Conservation (phyloP, 805 yeast genomes). For the Tetrapisispora arboricola region DNA sequence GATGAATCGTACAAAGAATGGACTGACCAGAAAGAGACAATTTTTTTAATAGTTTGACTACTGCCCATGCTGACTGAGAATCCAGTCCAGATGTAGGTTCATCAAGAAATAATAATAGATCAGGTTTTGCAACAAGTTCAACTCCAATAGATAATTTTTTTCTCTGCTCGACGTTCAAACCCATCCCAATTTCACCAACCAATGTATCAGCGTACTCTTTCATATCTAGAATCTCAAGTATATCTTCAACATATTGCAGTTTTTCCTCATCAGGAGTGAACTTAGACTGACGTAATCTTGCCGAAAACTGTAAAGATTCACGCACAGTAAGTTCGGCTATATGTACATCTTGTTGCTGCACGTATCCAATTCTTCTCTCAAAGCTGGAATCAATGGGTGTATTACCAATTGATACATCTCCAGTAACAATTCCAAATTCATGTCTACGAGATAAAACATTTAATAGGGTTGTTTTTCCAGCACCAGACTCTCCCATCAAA, state of each 20-base stretch:
- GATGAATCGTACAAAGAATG: slow-evolving; percentile 61
- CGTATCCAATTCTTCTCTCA: slow-evolving; percentile 52
- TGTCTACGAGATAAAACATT: slow-evolving; percentile 57
- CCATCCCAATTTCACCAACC: slow-evolving; percentile 60
- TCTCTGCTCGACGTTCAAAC: slow-evolving; percentile 50
- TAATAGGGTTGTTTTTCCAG: slow-evolving; percentile 63
- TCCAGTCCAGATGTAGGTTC: slow-evolving; percentile 62
- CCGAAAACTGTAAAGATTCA: slow-evolving; percentile 56
- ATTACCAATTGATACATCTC: slow-evolving; percentile 53
- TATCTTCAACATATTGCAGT: slow-evolving; percentile 51
- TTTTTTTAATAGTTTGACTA: slow-evolving; percentile 46
- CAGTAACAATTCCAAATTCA: slow-evolving; percentile 50
- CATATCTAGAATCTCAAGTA: slow-evolving; percentile 58
- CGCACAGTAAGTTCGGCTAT: slow-evolving; percentile 54
- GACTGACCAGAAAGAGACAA: slow-evolving; percentile 56
- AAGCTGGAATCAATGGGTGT: slow-evolving; percentile 41
- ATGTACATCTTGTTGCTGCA: slow-evolving; percentile 65
- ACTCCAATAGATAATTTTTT: slow-evolving; percentile 54
- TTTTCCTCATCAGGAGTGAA: slow-evolving; percentile 42
- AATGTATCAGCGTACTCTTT: slow-evolving; percentile 53
- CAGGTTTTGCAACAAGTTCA: slow-evolving; percentile 53
- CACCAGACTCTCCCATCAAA: slow-evolving; percentile 64
- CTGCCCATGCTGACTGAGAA: slow-evolving; percentile 49
- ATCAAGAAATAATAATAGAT: slow-evolving; percentile 45
- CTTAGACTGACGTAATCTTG: slow-evolving; percentile 51